Percentiles rank a stretch among this genome's conserved stretches.
Evolutionary conservation across 768 basidiomycete species (phyloP).

Genomic region (Boletus rufocinnamomeus): DNA sequence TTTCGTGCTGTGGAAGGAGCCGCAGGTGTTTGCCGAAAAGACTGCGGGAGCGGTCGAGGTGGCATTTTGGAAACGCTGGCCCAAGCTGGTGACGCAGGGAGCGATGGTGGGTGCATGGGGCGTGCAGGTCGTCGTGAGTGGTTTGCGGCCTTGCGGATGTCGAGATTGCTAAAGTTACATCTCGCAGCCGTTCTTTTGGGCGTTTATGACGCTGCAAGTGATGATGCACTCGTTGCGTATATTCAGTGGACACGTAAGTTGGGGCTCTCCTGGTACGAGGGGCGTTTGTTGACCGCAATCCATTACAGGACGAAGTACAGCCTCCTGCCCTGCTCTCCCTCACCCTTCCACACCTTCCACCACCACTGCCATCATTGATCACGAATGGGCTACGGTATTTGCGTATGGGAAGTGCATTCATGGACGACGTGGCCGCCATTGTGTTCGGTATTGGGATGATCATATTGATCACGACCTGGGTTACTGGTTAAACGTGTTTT

Average conservation of each 20-base stretch:
- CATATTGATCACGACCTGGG: slow-evolving; percentile 54
- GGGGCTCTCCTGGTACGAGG: background rate
- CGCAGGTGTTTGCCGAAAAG: slow-evolving; percentile 45
- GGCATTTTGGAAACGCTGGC: slow-evolving; percentile 62
- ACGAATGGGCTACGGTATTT: slow-evolving; percentile 65
- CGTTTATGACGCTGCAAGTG: slow-evolving; percentile 71
- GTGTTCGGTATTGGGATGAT: slow-evolving; percentile 74
- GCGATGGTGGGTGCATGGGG: slow-evolving; percentile 43
- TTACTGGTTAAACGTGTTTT: slow-evolving; percentile 24
- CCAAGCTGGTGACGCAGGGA: slow-evolving; percentile 46
- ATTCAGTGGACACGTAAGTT: slow-evolving; percentile 66
- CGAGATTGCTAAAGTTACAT: slow-evolving; percentile 4
- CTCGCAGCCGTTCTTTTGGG: slow-evolving; percentile 78
- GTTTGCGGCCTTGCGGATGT: background rate
- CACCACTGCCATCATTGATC: slow-evolving; percentile 62
- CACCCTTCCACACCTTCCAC: slow-evolving; percentile 65
- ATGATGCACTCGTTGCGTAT: slow-evolving; percentile 71
- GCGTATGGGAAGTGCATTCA: slow-evolving; percentile 62
- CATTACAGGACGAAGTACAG: slow-evolving; percentile 53
- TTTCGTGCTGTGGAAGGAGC: slow-evolving; percentile 70
- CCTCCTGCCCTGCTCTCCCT: slow-evolving; percentile 61
- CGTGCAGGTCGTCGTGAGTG: slow-evolving; percentile 59
- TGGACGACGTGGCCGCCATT: slow-evolving; percentile 71
- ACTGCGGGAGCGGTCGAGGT: slow-evolving; percentile 37
- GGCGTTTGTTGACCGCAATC: slow-evolving; percentile 4